Evolutionary conservation across 2,329 filamentous ascomycete genomes (phyloP), one percentile per base, ranked within the genome.

Genomic region (Conoideocrella luteorostrata): DNA sequence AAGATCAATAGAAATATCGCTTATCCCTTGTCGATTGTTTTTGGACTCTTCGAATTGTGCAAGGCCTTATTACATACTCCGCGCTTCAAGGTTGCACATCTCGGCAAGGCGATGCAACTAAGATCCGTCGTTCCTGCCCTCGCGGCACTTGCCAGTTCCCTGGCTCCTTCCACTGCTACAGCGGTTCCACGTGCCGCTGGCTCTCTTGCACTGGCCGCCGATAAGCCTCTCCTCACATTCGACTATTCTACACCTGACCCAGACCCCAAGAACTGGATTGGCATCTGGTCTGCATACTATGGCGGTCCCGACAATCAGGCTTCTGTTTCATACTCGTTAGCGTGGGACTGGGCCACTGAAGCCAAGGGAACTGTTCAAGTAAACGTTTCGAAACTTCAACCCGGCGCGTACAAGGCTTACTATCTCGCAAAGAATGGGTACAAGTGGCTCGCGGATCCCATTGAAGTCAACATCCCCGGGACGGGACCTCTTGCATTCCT

Each of bases 231-330:
- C 10, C 57, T 62, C 37, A 67, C 63, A 0, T 65, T 69, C 43
- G 37, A 55, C 7, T 69, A 67, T 49, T 52, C 55, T 5, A 66
- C 62, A 0, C 29, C 50, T 1, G 33, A 50, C 3, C 46, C 61
- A 3, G 47, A 57, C 39, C 24, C 45, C 3, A 55, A 47, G n/a
- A 69, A 69, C 48, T 69, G 66, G 66, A 51, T 69, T 18, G 66
- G 60, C 24, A 38, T 69, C 4, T 69, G 62, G 47, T 45, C 53
- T 29, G 47, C 55, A 10, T 55, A 52, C 1, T 58, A 56, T 13
- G 64, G 64, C 20, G 63, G 57, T 2, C 65, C 66, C 1, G 54
- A 58, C 2, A 51, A 66, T n/a, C 53, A 61, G 21, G 46, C 53
- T 29, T 56, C 53, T 13, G 52, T 53, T n/a, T 48, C 48, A 0